These are phyloP conservation scores for Suaeda aralocaspica DNA, from an alignment of 148 eudicot species.

Conservation along the genomic window DNA sequence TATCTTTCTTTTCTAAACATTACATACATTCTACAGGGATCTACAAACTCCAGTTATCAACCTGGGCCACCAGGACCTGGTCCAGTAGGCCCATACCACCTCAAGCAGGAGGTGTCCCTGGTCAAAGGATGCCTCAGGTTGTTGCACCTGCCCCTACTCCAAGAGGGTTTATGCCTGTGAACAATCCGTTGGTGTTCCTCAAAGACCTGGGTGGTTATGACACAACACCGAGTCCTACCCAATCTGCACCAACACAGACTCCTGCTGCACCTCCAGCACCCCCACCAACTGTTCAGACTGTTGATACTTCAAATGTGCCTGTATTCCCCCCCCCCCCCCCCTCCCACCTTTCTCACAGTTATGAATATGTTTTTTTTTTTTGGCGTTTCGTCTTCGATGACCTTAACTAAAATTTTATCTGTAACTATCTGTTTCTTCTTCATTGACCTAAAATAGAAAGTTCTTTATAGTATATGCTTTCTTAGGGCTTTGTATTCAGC, in stretches of 20 bases:
- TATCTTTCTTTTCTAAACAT: not conserved
- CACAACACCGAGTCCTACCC: conserved; percentile 75
- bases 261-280: conserved; percentile 71
- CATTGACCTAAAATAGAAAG: not conserved
- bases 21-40: conserved; percentile 40
- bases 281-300: conserved; percentile 89
- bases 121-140: conserved; percentile 58
- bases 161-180: conserved; percentile 68
- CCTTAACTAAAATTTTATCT: too few species aligned
- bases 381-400: too few species aligned
- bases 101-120: conserved; percentile 46
- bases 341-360: too few species aligned
- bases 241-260: conserved; percentile 45
- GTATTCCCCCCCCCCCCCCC: too few species aligned
- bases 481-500: not conserved
- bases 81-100: conserved; percentile 51
- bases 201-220: conserved; percentile 62
- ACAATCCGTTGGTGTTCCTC: conserved; percentile 43
- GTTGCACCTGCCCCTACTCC: conserved; percentile 43
- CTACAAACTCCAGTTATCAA: conserved; percentile 46
- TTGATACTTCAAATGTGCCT: conserved; percentile 83
- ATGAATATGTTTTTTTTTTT: too few species aligned
- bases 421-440: too few species aligned
- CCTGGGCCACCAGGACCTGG: conserved; percentile 51
- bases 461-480: not conserved